phyloP scores from a whole-genome alignment of 495 filamentous ascomycete species.

The Xylaria flabelliformis region DNA sequence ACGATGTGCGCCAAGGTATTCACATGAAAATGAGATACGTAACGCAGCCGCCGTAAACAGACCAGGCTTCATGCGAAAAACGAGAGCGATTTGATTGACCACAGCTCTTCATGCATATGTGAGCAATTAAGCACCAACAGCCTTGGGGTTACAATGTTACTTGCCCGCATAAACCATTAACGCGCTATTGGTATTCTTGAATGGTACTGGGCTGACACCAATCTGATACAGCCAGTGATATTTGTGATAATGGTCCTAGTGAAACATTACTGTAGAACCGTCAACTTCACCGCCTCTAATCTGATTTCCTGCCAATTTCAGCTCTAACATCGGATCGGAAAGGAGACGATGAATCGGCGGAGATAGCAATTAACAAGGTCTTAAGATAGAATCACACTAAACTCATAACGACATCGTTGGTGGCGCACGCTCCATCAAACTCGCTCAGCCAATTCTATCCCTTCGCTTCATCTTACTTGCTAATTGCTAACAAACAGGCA shows the following conservation, averaged over 20 bases:
- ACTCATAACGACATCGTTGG: background rate
- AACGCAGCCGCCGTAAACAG: background rate
- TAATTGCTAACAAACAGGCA: background rate
- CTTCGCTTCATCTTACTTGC: background rate
- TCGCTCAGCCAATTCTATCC: background rate
- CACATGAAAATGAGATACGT: background rate
- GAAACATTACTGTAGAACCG: background rate
- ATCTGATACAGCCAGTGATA: conserved; percentile 7
- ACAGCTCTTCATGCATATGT: background rate
- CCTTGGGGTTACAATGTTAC: background rate
- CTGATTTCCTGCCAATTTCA: background rate
- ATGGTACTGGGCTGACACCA: conserved; percentile 6
- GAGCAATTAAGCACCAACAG: background rate
- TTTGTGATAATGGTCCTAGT: background rate
- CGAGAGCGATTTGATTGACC: background rate
- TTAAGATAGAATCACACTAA: background rate
- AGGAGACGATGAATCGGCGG: background rate
- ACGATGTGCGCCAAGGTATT: background rate
- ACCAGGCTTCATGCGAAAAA: background rate
- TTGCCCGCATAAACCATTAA: background rate
- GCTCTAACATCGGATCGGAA: background rate
- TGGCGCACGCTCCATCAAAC: background rate
- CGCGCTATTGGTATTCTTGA: background rate
- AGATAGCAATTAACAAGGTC: background rate
- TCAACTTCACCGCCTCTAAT: conserved; percentile 9